Percentiles rank a stretch among this genome's conserved stretches.
Evolutionary conservation across 805 yeast species (phyloP).

Genomic region (Candida ascalaphidarum): DNA sequence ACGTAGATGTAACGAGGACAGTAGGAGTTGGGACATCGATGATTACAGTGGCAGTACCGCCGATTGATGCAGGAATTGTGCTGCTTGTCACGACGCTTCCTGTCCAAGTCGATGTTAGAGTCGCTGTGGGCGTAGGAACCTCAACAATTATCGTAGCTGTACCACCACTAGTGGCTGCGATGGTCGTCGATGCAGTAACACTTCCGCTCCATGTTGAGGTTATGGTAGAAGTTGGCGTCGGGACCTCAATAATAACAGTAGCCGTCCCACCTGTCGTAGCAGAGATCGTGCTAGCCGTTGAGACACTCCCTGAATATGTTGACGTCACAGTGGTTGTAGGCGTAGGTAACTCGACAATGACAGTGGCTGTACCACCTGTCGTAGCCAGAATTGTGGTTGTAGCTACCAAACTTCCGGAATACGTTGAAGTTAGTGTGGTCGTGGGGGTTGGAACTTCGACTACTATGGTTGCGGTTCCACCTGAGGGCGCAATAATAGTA

Average conservation of each 20-base stretch:
- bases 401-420: slow-evolving; percentile 3
- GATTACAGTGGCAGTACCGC: slow-evolving; percentile 12
- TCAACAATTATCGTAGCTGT: slow-evolving; percentile 10
- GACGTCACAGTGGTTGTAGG: slow-evolving; percentile 3
- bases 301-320: slow-evolving; percentile 4
- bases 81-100: slow-evolving; percentile 3
- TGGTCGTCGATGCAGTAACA: slow-evolving; percentile 6
- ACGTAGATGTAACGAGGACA: slow-evolving; percentile 3
- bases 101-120: slow-evolving; percentile 3
- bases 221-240: slow-evolving; percentile 5
- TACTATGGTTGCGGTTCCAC: slow-evolving; percentile 4
- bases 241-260: slow-evolving; percentile 3
- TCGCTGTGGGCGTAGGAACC: slow-evolving; percentile 6
- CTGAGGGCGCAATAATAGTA: slow-evolving; percentile 1
- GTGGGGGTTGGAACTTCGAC: slow-evolving; percentile 5
- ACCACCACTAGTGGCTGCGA: slow-evolving; percentile 8
- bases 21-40: slow-evolving; percentile 13
- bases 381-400: slow-evolving; percentile 1
- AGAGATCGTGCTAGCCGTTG: slow-evolving; percentile 2
- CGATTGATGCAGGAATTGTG: slow-evolving; percentile 1
- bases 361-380: slow-evolving; percentile 1
- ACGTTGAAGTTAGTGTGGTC: slow-evolving; percentile 1
- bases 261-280: slow-evolving; percentile 2
- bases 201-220: slow-evolving; percentile 8
- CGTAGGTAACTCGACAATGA: slow-evolving; percentile 6